These are phyloP conservation scores for Fusarium avenaceum DNA, from an alignment of 2,329 filamentous ascomycete species.

Conservation along the genomic window DNA sequence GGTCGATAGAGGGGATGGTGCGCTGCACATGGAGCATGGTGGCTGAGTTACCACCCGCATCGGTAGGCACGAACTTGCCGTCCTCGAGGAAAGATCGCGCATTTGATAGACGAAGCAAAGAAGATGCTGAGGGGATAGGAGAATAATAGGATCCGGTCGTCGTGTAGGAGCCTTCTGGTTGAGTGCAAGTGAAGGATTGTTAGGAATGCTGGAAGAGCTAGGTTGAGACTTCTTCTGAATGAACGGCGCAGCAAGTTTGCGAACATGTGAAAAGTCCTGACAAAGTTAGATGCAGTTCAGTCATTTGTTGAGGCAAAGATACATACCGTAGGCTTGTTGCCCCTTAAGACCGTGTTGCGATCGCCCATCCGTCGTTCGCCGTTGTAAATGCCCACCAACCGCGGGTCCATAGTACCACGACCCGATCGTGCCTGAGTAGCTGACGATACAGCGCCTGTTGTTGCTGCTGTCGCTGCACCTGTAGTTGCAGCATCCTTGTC, in stretches of 20 bases:
- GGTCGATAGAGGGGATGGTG: conserved; percentile 77
- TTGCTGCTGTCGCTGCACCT: conserved; percentile 56
- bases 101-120: conserved; percentile 93
- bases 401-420: conserved; percentile 80
- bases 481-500: conserved; percentile 64
- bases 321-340: conserved; percentile 87
- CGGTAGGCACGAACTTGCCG: conserved; percentile 83
- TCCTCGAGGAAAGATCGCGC: conserved; percentile 93
- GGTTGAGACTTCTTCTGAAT: conserved; percentile 72
- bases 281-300: conserved; percentile 18
- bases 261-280: conserved; percentile 93
- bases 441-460: conserved; percentile 58
- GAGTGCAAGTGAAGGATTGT: conserved; percentile 63
- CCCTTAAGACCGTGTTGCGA: conserved; percentile 87
- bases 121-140: conserved; percentile 95
- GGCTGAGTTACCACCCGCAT: conserved; percentile 74
- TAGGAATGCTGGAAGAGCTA: conserved; percentile 54
- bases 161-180: conserved; percentile 66
- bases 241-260: conserved; percentile 85
- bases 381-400: conserved; percentile 89
- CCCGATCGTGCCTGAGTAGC: conserved; percentile 66
- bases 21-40: conserved; percentile 91
- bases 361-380: conserved; percentile 93
- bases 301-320: neutral
- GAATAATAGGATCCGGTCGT: conserved; percentile 87